Base-by-base conservation (phyloP, 371 early-diverging fungal genomes). In the Pancytospora philotis region DNA sequence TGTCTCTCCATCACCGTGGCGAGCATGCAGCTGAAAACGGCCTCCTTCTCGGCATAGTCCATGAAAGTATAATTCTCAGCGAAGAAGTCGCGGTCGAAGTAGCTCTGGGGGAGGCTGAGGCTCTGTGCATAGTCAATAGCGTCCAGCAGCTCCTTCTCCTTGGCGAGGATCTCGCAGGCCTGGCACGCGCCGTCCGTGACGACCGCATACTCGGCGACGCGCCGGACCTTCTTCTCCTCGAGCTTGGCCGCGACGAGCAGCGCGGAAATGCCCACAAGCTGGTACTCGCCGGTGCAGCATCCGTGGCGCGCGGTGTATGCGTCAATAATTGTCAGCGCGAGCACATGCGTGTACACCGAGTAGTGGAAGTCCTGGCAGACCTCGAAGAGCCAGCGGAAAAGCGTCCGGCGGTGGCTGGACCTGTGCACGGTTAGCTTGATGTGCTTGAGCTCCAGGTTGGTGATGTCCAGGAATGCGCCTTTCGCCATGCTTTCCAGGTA, bases 351-450 rank as follows among this genome's bases (percentile, higher is more conserved):
- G 22, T 62, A 25, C 22, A 59, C 61, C 10, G 58, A 59, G 37
- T 78, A 72, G 22, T 41, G 51, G 53, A 72, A 80, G 28, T 78
- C 78, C 35, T 37, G 56, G 6, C 48, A 59, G 45, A 80, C 78
- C 41, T 80, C 81, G 56, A 75, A 78, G 27, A 80, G 52, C 81
- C 81, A 80, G 65, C 69, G 57, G 0, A 77, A 19, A 19, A 80
- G 71, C 28, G 65, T 76, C 31, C 53, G 72, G 36, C 78, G 53
- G n/a, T 74, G 72, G 2, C 53, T 28, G 0, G 66, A 67, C 35
- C 71, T 76, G 55, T 76, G 69, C n/a, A 80, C 77, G 36, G 73
- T 75, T 53, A 80, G 28, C 39, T 72, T 78, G 22, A 80, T 75
- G 45, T 76, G 74, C 41, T 53, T 76, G 30, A 62, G 58, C 0